Evolutionary conservation across 2,329 filamentous ascomycete species (phyloP), one percentile per base, ranked within the genome.

Genomic region (Colletotrichum simmondsii): DNA sequence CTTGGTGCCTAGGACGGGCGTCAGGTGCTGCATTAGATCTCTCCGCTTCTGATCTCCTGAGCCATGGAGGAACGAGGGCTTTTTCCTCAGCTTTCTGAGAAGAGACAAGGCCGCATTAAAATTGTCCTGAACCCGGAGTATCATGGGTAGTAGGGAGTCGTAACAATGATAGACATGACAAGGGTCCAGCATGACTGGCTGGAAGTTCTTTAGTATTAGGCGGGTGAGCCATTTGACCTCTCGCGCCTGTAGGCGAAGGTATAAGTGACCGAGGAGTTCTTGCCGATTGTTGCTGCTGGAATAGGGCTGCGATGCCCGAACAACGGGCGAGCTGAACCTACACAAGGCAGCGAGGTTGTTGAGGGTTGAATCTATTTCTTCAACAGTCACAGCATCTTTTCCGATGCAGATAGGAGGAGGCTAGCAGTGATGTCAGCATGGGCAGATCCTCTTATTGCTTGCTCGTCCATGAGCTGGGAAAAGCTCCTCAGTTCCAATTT

Each of bases 211-310:
- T 32, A 97, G 84, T 6, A 98, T 86, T 35, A 98, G 85, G 4
- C 95, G 89, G 0, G 94, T 94, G 12, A 98, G 87, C 95, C 95
- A 98, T 82, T 98, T 98, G 4, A 92, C 93, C 78, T 97, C 94
- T 56, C 86, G 85, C 3, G 94, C 89, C 58, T 86, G 85, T 11
- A 95, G 79, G 8, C 89, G 88, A 35, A 82, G 84, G 77, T 93
- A 93, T 1, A 95, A 78, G 0, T 80, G 79, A 24, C 85, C 85
- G 1, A 96, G 80, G 4, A 73, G 56, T 16, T 87, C 80, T 5
- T 83, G 81, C 81, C 78, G 88, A 77, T 77, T 84, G 53, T 76
- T 62, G 63, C 70, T 52, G 26, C 75, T 73, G 37, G 77, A 42
- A 66, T 72, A 76, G 16, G 78, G 73, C 37, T 77, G 78, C 3